These are phyloP conservation scores for Gryganskiella cystojenkinii DNA, from an alignment of 192 early-diverging fungal genomes.

Conservation along the genomic window DNA sequence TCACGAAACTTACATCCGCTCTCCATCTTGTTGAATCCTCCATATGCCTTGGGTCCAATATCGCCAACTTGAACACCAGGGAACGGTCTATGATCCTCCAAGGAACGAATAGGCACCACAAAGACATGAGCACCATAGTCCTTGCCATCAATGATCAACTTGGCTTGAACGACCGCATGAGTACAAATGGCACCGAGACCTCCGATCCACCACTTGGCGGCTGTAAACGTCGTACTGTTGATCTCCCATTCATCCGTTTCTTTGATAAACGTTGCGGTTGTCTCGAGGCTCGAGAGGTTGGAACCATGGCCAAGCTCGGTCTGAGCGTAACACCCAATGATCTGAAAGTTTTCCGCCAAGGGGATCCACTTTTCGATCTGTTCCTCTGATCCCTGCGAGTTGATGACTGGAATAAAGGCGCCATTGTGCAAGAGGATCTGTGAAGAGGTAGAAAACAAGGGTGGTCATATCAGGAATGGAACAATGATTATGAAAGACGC, in stretches of 20 bases:
- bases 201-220: constrained; percentile 76
- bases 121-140: constrained; percentile 75
- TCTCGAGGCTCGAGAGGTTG: constrained; percentile 89
- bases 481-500: no score
- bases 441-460: neutral
- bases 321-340: constrained; percentile 90
- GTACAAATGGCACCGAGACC: constrained; percentile 75
- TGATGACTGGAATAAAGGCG: constrained; percentile 83
- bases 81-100: constrained; percentile 68
- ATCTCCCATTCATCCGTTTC: constrained; percentile 90
- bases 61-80: constrained; percentile 71
- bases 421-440: constrained; percentile 47
- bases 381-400: constrained; percentile 75
- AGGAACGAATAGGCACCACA: constrained; percentile 69
- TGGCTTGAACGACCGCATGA: constrained; percentile 73
- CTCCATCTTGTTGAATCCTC: constrained; percentile 60
- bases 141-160: constrained; percentile 65
- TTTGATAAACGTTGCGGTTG: constrained; percentile 82
- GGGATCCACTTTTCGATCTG: constrained; percentile 79
- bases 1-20: constrained; percentile 52
- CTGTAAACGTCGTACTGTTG: constrained; percentile 79
- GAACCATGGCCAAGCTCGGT: constrained; percentile 77
- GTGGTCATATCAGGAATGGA: no score
- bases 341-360: constrained; percentile 71
- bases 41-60: constrained; percentile 71